Base-by-base conservation (phyloP, 2,329 filamentous ascomycete species). In the Aureobasidium melanogenum region DNA sequence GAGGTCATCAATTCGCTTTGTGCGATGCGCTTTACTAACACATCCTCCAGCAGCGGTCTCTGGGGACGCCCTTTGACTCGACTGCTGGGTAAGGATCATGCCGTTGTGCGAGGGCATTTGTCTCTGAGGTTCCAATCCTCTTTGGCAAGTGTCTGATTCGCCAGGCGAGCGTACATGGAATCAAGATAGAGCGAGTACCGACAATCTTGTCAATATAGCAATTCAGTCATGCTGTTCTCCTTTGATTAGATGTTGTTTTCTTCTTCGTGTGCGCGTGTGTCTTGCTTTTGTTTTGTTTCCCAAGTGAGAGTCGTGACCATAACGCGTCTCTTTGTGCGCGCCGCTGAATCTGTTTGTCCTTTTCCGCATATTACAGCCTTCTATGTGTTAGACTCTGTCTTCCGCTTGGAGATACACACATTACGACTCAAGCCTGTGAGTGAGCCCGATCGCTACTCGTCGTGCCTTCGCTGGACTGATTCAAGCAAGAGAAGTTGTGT, bases 101-200 rank as follows among this genome's bases (percentile, higher is more conserved):
- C 36, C 50, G 9, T 51, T 36, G 50, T 54, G 36, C 15, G 44
- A 15, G 44, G 24, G 36, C 26, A 19, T 10, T 24, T 44, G 39
- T 26, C 34, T 56, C 19, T 34, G 38, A 10, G 26, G 38, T 3
- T 34, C 24, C 34, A 1, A 7, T 36, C 38, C 34, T 56, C 52
- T 34, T 56, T 19, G 30, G 52, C 52, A 43, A 28, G 14, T 32
- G 38, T 44, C 15, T 24, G 51, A 36, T 30, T 26, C 44, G 15
- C 17, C 52, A 15, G 39, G 52, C 26, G 39, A 56, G 52, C 52
- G 39, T 56, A 56, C 52, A 56, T 56, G 52, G 52, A 46, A 56
- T 34, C 9, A 10, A 36, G 39, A 41, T 41, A 41, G 36, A n/a
- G 50, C 32, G 48, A 51, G 22, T 24, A 38, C 19, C 30, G 32